Conservation (phyloP, 2,329 filamentous ascomycete species). For the Cladosporium sp. region DNA sequence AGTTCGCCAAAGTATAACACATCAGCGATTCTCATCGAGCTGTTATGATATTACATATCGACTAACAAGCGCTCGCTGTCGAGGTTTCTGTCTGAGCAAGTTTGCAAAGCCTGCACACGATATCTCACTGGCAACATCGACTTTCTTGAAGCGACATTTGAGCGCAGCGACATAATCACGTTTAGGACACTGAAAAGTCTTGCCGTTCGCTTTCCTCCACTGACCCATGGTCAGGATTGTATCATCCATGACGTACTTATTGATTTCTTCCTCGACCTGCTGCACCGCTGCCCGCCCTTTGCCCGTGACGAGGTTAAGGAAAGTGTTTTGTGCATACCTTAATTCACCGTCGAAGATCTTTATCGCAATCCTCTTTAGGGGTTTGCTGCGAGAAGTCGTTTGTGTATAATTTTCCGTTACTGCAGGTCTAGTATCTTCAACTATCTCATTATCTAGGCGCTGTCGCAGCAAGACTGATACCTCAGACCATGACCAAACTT, state of each 20-base stretch:
- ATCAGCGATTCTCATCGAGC: not conserved
- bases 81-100: not conserved
- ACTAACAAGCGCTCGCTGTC: not conserved
- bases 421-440: too few species aligned
- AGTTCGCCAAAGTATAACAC: not conserved
- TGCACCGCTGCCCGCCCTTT: not conserved
- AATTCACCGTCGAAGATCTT: conserved; percentile 12
- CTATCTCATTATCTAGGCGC: not conserved
- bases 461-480: conserved; percentile 28
- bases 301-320: conserved; percentile 11
- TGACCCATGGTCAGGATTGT: not conserved
- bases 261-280: conserved; percentile 6
- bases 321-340: conserved; percentile 14
- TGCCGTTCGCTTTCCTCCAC: too few species aligned
- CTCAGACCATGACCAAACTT: conserved; percentile 41
- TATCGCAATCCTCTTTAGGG: not conserved
- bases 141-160: not conserved
- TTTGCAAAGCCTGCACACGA: not conserved
- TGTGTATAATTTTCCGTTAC: too few species aligned
- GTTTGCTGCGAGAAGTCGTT: too few species aligned
- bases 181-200: not conserved
- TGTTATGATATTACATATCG: not conserved
- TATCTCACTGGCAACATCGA: not conserved
- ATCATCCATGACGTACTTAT: not conserved
- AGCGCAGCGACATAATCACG: not conserved